Evolutionary conservation across 169 alveolate species (phyloP).

Genomic region (Plasmodium cynomolgi): DNA sequence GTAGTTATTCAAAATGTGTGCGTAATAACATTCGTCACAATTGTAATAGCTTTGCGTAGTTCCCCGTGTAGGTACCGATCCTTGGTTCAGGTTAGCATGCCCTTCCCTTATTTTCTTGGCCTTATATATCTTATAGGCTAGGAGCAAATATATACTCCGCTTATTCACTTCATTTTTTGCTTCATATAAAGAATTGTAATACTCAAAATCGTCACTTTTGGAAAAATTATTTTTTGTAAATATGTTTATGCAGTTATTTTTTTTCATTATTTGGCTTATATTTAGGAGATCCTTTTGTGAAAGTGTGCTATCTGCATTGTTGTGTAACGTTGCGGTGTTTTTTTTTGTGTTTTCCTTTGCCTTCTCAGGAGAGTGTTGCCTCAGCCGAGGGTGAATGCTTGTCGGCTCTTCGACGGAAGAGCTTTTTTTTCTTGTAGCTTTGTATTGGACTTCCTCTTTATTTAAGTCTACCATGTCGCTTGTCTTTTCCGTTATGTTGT

Average conservation of each 20-base stretch:
- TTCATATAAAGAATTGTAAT: constrained; percentile 34
- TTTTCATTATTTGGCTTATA: constrained; percentile 53
- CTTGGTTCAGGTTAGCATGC: neutral
- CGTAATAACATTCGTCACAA: neutral
- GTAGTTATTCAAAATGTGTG: neutral
- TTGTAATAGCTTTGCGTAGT: neutral
- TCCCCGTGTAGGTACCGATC: neutral
- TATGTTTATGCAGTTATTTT: constrained; percentile 52
- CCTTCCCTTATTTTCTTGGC: constrained; percentile 38
- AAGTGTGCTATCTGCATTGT: neutral
- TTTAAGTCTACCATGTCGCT: neutral
- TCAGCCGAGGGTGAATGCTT: neutral
- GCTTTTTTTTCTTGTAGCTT: neutral
- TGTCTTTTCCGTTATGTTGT: neutral
- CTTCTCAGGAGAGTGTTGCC: neutral
- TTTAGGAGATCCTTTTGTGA: constrained; percentile 36
- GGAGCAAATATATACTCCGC: constrained; percentile 13
- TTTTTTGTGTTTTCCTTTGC: constrained; percentile 1
- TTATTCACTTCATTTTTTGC: constrained; percentile 39
- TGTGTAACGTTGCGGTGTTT: neutral
- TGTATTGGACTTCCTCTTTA: neutral
- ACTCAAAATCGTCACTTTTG: constrained; percentile 33
- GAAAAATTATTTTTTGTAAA: constrained; percentile 57
- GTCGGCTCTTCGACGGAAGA: neutral
- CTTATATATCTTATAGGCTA: constrained; percentile 37